Conservation (phyloP, 225 moss, liverwort and hornwort genomes). For the Pseudoscleropodium purum region DNA sequence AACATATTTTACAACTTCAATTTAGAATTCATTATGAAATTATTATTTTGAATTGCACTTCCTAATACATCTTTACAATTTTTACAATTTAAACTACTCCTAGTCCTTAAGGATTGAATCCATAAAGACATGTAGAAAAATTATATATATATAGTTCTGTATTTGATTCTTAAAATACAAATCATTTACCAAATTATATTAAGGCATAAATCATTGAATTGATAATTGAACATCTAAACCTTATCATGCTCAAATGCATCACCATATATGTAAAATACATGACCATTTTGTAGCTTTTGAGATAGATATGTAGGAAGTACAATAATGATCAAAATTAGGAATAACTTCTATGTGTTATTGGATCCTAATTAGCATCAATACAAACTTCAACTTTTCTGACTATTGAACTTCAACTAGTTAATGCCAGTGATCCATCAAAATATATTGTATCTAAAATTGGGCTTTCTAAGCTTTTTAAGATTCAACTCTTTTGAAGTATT, state of each 20-base stretch:
- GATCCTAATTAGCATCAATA: not conserved
- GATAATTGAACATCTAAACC: not conserved
- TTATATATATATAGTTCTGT: accelerated
- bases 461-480: not conserved
- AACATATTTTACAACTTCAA: not conserved
- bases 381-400: not conserved
- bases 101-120: accelerated
- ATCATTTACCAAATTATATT: not conserved
- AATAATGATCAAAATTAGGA: not conserved
- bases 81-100: accelerated
- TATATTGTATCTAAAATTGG: not conserved
- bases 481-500: not conserved
- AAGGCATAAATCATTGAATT: not conserved
- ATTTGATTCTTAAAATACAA: not conserved
- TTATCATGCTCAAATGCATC: not conserved
- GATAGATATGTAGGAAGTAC: not conserved
- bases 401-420: not conserved
- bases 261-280: not conserved
- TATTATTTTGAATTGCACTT: not conserved
- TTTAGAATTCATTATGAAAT: not conserved
- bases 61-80: not conserved
- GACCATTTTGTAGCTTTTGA: not conserved
- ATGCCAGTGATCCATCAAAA: not conserved
- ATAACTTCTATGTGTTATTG: not conserved
- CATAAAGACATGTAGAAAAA: accelerated